A percentile compares a stretch with the other conserved stretches of the same genome.
Conservation (phyloP, 176 grass and related monocot genomes). For the Bonia amplexicaulis region DNA sequence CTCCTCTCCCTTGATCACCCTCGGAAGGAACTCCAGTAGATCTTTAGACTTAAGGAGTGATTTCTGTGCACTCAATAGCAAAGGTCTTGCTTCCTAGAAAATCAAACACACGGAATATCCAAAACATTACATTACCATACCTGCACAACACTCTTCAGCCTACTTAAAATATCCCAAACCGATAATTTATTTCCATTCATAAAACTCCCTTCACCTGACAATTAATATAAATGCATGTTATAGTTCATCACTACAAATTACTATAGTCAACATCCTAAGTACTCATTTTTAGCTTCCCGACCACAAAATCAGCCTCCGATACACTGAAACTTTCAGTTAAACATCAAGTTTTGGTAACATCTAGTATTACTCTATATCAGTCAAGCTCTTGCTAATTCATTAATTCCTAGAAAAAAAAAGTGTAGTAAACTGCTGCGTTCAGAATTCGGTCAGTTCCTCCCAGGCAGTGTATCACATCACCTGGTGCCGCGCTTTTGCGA, state of each 20-base stretch:
- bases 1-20: constrained; percentile 26
- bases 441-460: neutral
- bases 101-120: constrained; percentile 4
- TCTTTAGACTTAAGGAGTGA: constrained; percentile 45
- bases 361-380: neutral
- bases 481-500: constrained; percentile 73
- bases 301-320: neutral
- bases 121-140: neutral
- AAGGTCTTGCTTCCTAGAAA: constrained; percentile 56
- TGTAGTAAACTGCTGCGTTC: neutral
- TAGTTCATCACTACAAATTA: neutral
- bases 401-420: neutral
- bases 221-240: neutral
- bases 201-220: neutral
- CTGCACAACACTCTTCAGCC: neutral
- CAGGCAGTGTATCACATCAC: constrained; percentile 23
- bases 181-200: neutral
- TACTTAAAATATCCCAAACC: neutral
- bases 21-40: constrained; percentile 51
- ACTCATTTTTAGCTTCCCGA: neutral
- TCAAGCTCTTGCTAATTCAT: neutral
- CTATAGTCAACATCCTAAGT: neutral
- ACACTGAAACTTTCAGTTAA: neutral
- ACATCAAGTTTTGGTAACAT: neutral
- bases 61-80: constrained; percentile 50